Evolutionary conservation across 2,329 filamentous ascomycete genomes (phyloP).

Genomic region (Cercospora janseana): DNA sequence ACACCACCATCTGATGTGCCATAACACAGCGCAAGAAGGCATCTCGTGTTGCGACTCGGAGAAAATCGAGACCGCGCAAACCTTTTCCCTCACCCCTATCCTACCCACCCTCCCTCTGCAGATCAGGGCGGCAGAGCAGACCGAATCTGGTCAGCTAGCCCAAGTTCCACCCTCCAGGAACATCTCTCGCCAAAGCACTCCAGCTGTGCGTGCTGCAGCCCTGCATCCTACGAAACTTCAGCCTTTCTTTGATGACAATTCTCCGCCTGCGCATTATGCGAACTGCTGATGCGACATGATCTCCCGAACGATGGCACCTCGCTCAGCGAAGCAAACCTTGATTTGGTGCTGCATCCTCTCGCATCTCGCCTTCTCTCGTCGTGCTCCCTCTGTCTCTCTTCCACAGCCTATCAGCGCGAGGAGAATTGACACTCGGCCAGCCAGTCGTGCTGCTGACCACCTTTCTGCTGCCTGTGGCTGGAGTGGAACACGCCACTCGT

Average conservation of each 20-base stretch:
- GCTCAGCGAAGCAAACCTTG: neutral
- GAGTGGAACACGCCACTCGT: neutral
- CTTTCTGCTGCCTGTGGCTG: neutral
- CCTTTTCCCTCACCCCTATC: neutral
- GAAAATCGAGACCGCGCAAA: neutral
- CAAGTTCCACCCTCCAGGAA: neutral
- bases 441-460: conserved; percentile 9
- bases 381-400: neutral
- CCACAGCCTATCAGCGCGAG: neutral
- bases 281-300: conserved; percentile 2
- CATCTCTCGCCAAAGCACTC: neutral
- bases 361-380: too few relatives aligned
- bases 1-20: too few relatives aligned
- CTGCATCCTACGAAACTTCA: neutral
- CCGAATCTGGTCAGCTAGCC: neutral
- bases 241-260: neutral
- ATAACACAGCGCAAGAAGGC: too few relatives aligned
- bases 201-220: conserved; percentile 1
- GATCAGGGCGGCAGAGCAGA: neutral
- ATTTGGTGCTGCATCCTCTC: neutral
- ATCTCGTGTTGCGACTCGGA: neutral
- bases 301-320: neutral
- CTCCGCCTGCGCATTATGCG: neutral
- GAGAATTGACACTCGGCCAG: neutral
- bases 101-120: neutral